Conservation (phyloP, 169 alveolate genomes). For the Cryptosporidium tyzzeri region DNA sequence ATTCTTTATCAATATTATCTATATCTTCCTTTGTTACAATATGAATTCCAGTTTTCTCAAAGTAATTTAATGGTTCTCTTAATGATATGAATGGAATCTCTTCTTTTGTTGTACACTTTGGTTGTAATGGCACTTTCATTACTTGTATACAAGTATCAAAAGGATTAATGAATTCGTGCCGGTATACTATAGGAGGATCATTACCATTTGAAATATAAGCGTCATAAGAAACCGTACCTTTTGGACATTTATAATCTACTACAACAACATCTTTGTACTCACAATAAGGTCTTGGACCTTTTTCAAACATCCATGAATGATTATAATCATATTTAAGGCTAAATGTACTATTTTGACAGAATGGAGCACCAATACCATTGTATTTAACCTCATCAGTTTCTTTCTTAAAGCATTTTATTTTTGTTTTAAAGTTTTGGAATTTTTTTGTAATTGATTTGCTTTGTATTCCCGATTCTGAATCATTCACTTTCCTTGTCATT, state of each 20-base stretch:
- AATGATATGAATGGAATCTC: constrained; percentile 49
- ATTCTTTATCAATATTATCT: constrained; percentile 22
- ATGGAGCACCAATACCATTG: constrained; percentile 55
- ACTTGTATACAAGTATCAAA: constrained; percentile 46
- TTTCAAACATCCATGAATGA: constrained; percentile 55
- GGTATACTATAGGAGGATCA: constrained; percentile 56
- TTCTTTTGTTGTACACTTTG: constrained; percentile 40
- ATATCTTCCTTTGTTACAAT: constrained; percentile 63
- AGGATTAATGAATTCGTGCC: constrained; percentile 36
- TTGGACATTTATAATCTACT: constrained; percentile 56
- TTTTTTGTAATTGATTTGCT: constrained; percentile 31
- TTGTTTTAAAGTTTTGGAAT: background rate
- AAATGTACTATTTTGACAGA: constrained; percentile 34
- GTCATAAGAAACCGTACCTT: constrained; percentile 45
- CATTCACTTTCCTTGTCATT: constrained; percentile 36
- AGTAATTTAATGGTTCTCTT: constrained; percentile 29
- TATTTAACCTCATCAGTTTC: constrained; percentile 8
- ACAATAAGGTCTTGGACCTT: constrained; percentile 54
- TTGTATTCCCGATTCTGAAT: constrained; percentile 41
- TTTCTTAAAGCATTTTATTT: constrained; percentile 1
- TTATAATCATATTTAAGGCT: constrained; percentile 31
- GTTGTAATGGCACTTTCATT: constrained; percentile 42
- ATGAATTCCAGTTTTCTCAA: constrained; percentile 55
- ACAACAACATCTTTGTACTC: constrained; percentile 5
- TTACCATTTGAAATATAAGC: constrained; percentile 41